phyloP scores from a whole-genome alignment of 1,284 basidiomycete genomes.

The Pholiota adiposa region DNA sequence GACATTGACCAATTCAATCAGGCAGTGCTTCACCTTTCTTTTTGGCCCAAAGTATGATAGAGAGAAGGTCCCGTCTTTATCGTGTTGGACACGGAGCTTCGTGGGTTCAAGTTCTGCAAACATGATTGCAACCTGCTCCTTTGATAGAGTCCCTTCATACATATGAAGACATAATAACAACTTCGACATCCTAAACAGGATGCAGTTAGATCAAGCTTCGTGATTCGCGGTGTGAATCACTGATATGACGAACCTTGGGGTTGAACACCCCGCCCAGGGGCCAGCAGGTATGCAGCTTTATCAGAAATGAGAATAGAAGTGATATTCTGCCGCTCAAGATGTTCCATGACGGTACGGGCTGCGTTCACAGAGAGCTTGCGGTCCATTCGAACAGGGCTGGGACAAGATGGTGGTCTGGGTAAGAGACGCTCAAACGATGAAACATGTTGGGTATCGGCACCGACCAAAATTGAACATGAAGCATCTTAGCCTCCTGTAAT shows the following conservation, averaged over 20 bases:
- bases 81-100: slow-evolving; percentile 11
- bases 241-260: slow-evolving; percentile 13
- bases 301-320: slow-evolving; percentile 16
- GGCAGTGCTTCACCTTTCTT: slow-evolving; percentile 12
- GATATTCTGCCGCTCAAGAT: slow-evolving; percentile 14
- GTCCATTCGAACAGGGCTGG: slow-evolving; percentile 1
- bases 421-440: slow-evolving; percentile 7
- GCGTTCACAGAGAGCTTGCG: slow-evolving; percentile 16
- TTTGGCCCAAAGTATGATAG: slow-evolving; percentile 18
- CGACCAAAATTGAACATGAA: slow-evolving; percentile 10
- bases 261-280: slow-evolving; percentile 16
- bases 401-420: slow-evolving; percentile 15
- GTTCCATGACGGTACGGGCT: slow-evolving; percentile 16
- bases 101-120: slow-evolving; percentile 13
- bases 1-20: slow-evolving; percentile 17
- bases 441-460: slow-evolving; percentile 15
- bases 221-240: not conserved
- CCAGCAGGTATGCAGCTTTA: slow-evolving; percentile 14
- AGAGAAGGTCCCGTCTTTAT: slow-evolving; percentile 14
- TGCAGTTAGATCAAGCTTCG: not conserved
- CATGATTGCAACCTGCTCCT: slow-evolving; percentile 11
- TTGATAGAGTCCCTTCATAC: slow-evolving; percentile 7
- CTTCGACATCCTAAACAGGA: slow-evolving; percentile 14
- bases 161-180: slow-evolving; percentile 14
- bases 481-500: not conserved